Evolutionary conservation across 169 alveolate genomes (phyloP), one percentile per base, ranked within the genome.

Genomic region (Eimeria zaria): DNA sequence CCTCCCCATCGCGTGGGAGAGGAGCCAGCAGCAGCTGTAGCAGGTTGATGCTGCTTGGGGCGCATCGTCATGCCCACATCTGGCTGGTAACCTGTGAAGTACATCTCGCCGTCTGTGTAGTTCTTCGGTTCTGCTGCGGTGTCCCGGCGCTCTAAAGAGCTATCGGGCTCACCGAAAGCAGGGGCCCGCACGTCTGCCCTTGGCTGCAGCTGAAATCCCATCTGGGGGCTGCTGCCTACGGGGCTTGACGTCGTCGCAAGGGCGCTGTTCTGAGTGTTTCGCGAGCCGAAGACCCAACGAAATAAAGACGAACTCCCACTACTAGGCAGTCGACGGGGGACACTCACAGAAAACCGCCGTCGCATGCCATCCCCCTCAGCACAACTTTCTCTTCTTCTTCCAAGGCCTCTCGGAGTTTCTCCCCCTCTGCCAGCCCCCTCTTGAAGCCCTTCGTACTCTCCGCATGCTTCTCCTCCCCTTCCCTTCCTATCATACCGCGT

Each of bases 301-400:
- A 85, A 60, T 41, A 85, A 22, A n/a, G 92, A 85, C 3, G 92
- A 85, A 18, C 92, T 85, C 78, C 92, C 92, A 41, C 92, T 85
- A 62, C 92, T 85, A 20, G 92, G 92, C 3, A 85, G 67, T 27
- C 92, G 92, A 14, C 92, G 92, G 41, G 92, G 92, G 12, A 53
- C 78, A 7, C 27, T 24, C 41, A 46, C 30, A 41, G 92, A 85
- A 36, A 60, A 60, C 11, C 78, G 92, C 44, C 78, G 39, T 51
- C 58, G 67, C 24, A 60, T 36, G 60, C 36, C 30, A 6, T 85
- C 92, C 0, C 53, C 92, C 6, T 85, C 92, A 2, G 62, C 78
- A 27, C 64, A 24, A 22, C 92, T 60, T 22, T 58, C 92, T 39
- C 58, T 58, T 46, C 78, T 7, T 60, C 92, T 51, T 53, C 62